phyloP scores from a whole-genome alignment of 2,329 filamentous ascomycete genomes.

The Raffaelea deltoideospora region DNA sequence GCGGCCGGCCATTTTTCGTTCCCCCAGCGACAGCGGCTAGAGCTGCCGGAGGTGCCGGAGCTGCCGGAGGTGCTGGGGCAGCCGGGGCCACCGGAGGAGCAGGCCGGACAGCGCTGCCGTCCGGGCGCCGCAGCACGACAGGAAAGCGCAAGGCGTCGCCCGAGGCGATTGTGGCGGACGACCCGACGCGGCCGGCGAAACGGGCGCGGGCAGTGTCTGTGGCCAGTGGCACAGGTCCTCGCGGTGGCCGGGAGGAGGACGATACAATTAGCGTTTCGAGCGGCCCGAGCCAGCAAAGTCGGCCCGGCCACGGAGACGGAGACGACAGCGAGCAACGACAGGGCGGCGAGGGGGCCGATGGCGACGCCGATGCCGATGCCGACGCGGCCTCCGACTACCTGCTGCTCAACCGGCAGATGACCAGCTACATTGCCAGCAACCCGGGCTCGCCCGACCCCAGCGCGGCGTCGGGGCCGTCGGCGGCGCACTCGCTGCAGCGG shows the following conservation, averaged over 20 bases:
- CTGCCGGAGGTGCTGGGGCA: not conserved
- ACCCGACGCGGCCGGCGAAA: not conserved
- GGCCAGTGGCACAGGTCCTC: constrained; percentile 1
- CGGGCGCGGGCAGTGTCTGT: constrained; percentile 4
- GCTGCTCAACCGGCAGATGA: too few relatives aligned
- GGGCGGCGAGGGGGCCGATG: not conserved
- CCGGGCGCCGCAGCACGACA: too few relatives aligned
- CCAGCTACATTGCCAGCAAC: too few relatives aligned
- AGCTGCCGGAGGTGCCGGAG: not conserved
- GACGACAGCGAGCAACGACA: not conserved
- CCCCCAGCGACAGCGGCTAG: too few relatives aligned
- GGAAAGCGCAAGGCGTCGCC: too few relatives aligned
- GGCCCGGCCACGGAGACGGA: not conserved
- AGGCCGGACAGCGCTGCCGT: too few relatives aligned
- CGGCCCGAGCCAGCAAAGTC: not conserved
- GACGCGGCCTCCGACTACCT: constrained; percentile 1
- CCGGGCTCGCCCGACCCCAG: constrained; percentile 7
- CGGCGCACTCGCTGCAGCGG: constrained; percentile 19
- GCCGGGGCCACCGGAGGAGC: too few relatives aligned
- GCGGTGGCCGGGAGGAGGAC: too few relatives aligned
- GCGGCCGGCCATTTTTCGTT: constrained; percentile 6
- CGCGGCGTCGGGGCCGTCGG: constrained; percentile 4
- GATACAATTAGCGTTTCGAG: constrained; percentile 8
- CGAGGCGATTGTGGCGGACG: not conserved
- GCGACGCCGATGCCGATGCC: constrained; percentile 2